Base-by-base conservation (phyloP, 1,284 basidiomycete genomes). In the Hemileia vastatrix region DNA sequence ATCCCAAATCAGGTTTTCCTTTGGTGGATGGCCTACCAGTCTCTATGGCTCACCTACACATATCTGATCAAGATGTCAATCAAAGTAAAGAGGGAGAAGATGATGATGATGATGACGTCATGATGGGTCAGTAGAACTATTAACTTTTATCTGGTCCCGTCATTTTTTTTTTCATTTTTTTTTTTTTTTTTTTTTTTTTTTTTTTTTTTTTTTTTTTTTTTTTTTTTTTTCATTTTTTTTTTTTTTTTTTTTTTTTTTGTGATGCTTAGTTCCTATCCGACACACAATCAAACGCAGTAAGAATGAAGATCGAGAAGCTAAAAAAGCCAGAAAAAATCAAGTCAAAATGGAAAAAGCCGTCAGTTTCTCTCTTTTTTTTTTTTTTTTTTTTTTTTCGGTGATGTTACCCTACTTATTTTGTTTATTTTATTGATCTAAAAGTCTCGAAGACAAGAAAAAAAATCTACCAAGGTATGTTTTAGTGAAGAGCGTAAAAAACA, bases 321-420 rank as follows among this genome's bases (percentile, higher is more conserved):
- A 90, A 77, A 90, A 85, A 71, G 83, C 84, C 0, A 83, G 95
- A 19, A 99, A 98, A 76, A 80, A 83, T n/a, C 86, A 84, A 0
- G 83, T 91, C 40, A 98, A 96, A 77, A 82, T 81, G 6, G 87
- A 90, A 67, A 82, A 87, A 64, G 85, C 87, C 68, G 77, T 79
- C 40, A 65, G 75, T 68, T 23, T 24, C n/a, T n/a, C n/a, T n/a
- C n/a, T n/a, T n/a, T n/a, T n/a, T n/a, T n/a, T n/a, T n/a, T n/a
- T n/a, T n/a, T n/a, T n/a, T n/a, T n/a, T n/a, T n/a, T n/a, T n/a
- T n/a, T n/a, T n/a, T n/a, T n/a, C n/a, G n/a, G n/a, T n/a, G n/a
- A n/a, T n/a, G n/a, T n/a, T n/a, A n/a, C n/a, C n/a, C n/a, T n/a
- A n/a, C n/a, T n/a, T n/a, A n/a, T n/a, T n/a, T n/a, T n/a, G n/a